These are phyloP conservation scores for Neoascochyta sp. DNA, from an alignment of 2,329 filamentous ascomycete species.

Conservation along the genomic window DNA sequence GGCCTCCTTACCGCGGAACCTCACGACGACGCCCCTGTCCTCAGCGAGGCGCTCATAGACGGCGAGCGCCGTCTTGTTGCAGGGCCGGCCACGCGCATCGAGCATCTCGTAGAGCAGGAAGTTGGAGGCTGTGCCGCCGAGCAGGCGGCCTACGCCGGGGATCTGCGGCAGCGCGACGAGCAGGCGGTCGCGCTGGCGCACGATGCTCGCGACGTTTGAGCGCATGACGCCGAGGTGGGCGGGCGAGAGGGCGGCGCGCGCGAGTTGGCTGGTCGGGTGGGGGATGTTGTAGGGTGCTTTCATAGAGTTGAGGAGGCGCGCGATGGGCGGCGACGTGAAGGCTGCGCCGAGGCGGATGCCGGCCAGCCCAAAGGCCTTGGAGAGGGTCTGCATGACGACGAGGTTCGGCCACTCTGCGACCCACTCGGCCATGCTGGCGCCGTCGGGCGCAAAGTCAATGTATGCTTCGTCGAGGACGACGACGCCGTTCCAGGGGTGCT, in stretches of 20 bases:
- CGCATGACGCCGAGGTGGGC: conserved; percentile 71
- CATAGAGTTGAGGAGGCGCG: conserved; percentile 77
- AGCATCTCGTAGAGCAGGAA: conserved; percentile 90
- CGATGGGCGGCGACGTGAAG: conserved; percentile 72
- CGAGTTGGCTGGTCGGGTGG: conserved; percentile 79
- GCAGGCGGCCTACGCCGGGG: conserved; percentile 72
- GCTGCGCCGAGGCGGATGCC: conserved; percentile 87
- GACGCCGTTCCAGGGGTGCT: conserved; percentile 89
- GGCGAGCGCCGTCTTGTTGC: conserved; percentile 71
- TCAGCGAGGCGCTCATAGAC: conserved; percentile 86
- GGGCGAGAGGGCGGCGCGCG: conserved; percentile 64
- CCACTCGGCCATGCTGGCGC: conserved; percentile 82
- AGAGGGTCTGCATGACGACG: conserved; percentile 97
- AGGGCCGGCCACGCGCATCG: conserved; percentile 66
- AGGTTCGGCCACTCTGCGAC: conserved; percentile 90
- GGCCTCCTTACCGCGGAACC: conserved; percentile 88
- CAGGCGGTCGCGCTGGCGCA: conserved; percentile 73
- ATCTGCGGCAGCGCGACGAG: conserved; percentile 69
- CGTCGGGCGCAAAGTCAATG: conserved; percentile 83
- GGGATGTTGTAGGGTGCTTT: conserved; percentile 97
- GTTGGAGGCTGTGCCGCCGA: conserved; percentile 78
- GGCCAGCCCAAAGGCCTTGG: conserved; percentile 93
- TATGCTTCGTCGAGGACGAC: conserved; percentile 95
- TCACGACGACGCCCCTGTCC: conserved; percentile 81
- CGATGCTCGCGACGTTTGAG: conserved; percentile 63